A percentile compares a stretch with the other conserved stretches of the same genome.
These are phyloP conservation scores for Orbilia quercus DNA, from an alignment of 2,329 filamentous ascomycete species.

Conservation along the genomic window DNA sequence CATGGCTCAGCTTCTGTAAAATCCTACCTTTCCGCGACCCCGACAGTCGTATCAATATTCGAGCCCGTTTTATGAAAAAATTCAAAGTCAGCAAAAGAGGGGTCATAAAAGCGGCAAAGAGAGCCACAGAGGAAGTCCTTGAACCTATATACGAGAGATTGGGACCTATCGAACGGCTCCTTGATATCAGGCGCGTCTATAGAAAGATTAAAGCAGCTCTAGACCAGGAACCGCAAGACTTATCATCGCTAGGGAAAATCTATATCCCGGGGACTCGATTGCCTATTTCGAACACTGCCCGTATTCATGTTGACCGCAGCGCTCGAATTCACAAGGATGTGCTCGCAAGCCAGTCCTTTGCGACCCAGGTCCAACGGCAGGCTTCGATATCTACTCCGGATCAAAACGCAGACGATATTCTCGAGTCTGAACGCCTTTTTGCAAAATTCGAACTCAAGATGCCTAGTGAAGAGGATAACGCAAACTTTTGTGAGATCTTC, in stretches of 20 bases:
- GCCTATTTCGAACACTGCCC: neutral
- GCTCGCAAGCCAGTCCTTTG: conserved; percentile 23
- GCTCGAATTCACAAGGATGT: conserved; percentile 3
- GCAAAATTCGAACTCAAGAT: conserved; percentile 6
- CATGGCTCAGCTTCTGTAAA: conserved; percentile 34
- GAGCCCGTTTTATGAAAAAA: conserved; percentile 5
- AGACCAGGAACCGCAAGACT: neutral
- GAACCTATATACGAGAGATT: conserved; percentile 17
- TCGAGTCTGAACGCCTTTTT: conserved; percentile 16
- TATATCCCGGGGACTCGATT: conserved; percentile 21
- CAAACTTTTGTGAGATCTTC: conserved; percentile 29
- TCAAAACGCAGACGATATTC: neutral
- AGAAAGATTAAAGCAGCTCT: conserved; percentile 16
- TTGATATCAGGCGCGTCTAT: conserved; percentile 30
- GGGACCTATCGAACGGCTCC: conserved; percentile 11
- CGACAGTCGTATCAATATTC: conserved; percentile 1
- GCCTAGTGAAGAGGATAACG: conserved; percentile 5
- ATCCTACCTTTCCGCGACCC: neutral
- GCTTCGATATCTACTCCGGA: neutral
- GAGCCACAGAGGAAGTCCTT: conserved; percentile 11
- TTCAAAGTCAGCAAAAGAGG: conserved; percentile 16
- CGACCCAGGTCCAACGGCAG: conserved; percentile 33
- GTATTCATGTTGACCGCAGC: neutral
- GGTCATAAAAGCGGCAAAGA: conserved; percentile 7
- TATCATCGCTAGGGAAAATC: neutral